phyloP scores from a whole-genome alignment of 2,329 filamentous ascomycete species.

The Xylariaceae sp. region DNA sequence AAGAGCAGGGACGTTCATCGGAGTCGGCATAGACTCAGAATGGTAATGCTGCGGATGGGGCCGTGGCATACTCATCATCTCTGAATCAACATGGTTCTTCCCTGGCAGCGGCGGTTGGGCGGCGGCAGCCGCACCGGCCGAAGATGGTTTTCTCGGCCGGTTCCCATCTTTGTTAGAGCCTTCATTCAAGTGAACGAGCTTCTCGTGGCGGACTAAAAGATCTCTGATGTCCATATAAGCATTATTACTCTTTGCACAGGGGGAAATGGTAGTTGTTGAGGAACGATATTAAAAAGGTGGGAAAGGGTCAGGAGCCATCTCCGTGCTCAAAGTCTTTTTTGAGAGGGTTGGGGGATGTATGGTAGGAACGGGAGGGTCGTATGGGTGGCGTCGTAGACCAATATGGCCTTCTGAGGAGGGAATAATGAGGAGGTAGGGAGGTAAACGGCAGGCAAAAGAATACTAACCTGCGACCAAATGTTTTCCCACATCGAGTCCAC shows the following conservation, averaged over 20 bases:
- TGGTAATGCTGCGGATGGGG: slow-evolving; percentile 37
- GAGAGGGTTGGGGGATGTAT: slow-evolving; percentile 14
- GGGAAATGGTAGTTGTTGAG: slow-evolving; percentile 14
- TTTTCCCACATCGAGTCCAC: slow-evolving; percentile 57
- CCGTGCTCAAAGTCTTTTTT: slow-evolving; percentile 12
- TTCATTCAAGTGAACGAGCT: slow-evolving; percentile 59
- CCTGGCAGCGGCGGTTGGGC: slow-evolving; percentile 43
- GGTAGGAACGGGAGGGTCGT: slow-evolving; percentile 17
- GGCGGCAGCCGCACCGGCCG: slow-evolving; percentile 33
- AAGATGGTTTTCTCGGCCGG: slow-evolving; percentile 49
- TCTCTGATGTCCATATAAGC: slow-evolving; percentile 61
- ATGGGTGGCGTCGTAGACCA: slow-evolving; percentile 12
- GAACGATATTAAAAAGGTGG: slow-evolving; percentile 18
- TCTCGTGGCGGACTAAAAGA: slow-evolving; percentile 58
- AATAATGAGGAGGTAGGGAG: slow-evolving; percentile 10
- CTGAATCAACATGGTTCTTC: slow-evolving; percentile 43
- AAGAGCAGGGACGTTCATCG: slow-evolving; percentile 36
- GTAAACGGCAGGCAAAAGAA: slow-evolving; percentile 23
- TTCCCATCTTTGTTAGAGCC: slow-evolving; percentile 47
- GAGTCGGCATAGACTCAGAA: slow-evolving; percentile 36
- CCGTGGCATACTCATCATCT: slow-evolving; percentile 42
- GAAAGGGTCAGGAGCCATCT: slow-evolving; percentile 9
- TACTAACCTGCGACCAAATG: slow-evolving; percentile 57
- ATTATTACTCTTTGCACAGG: slow-evolving; percentile 30
- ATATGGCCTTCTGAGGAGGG: slow-evolving; percentile 19